phyloP scores from a whole-genome alignment of 73 alveolate genomes.

The Blepharisma stoltei region DNA sequence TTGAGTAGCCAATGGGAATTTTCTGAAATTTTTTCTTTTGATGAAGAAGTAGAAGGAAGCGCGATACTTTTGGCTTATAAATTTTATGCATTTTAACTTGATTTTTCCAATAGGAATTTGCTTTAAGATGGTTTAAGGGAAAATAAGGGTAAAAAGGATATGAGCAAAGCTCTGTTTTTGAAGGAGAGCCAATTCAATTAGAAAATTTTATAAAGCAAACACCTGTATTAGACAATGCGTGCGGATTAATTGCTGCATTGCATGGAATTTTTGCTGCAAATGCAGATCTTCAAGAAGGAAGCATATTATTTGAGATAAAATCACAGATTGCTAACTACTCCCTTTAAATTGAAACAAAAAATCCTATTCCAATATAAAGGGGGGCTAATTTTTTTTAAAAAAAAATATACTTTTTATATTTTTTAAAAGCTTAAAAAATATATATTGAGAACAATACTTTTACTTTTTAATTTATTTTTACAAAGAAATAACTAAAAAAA shows the following conservation, averaged over 20 bases:
- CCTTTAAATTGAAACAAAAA: too few species aligned
- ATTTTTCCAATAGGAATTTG: too few species aligned
- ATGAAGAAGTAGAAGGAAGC: constrained; percentile 68
- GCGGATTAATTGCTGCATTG: constrained; percentile 86
- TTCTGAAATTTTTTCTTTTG: constrained; percentile 74
- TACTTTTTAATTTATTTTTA: too few species aligned
- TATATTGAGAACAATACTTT: too few species aligned
- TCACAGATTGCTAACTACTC: constrained; percentile 43
- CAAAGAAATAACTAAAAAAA: too few species aligned
- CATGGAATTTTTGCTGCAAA: constrained; percentile 71
- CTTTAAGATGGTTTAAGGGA: too few species aligned
- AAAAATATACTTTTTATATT: too few species aligned
- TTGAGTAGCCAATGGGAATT: constrained; percentile 22
- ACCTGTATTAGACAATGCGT: constrained; percentile 78
- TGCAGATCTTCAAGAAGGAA: constrained; percentile 46
- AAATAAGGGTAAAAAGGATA: too few species aligned
- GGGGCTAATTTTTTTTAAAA: too few species aligned
- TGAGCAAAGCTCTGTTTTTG: constrained; percentile 47
- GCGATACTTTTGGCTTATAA: constrained; percentile 74
- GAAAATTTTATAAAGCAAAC: constrained; percentile 82
- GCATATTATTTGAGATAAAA: constrained; percentile 60
- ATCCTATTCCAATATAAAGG: too few species aligned
- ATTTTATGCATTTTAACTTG: too few species aligned
- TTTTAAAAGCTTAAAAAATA: too few species aligned
- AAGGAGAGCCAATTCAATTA: constrained; percentile 43